phyloP scores from a whole-genome alignment of 129 eudicot genomes.

The Flaveria sonorensis region DNA sequence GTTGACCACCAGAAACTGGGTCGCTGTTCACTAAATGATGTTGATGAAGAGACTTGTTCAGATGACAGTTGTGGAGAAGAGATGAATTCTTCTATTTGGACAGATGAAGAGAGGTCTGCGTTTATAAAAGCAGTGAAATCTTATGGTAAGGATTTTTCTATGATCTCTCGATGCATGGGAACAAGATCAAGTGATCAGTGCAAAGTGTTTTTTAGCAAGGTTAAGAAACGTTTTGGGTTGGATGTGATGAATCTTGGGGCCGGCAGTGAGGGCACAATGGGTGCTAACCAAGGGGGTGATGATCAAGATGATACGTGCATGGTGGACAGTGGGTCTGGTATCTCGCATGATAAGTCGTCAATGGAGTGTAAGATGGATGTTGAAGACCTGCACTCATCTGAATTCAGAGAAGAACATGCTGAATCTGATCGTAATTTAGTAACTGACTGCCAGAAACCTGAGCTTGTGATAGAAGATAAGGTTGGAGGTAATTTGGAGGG shows the following conservation, averaged over 20 bases:
- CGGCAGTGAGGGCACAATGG: slow-evolving; percentile 39
- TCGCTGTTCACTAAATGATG: slow-evolving; percentile 44
- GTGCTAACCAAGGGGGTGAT: slow-evolving; percentile 58
- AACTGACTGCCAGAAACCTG: slow-evolving; percentile 22
- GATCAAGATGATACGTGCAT: slow-evolving; percentile 70
- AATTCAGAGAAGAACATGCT: slow-evolving; percentile 28
- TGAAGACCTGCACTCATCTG: slow-evolving; percentile 42
- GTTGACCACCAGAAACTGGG: slow-evolving; percentile 57
- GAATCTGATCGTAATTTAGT: slow-evolving; percentile 34
- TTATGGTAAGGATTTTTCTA: slow-evolving; percentile 72
- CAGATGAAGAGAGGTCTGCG: slow-evolving; percentile 77
- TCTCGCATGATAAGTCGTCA: slow-evolving; percentile 44
- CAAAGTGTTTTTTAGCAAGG: slow-evolving; percentile 79
- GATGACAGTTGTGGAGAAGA: slow-evolving; percentile 87
- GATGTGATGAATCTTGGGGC: slow-evolving; percentile 47
- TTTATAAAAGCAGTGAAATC: slow-evolving; percentile 66
- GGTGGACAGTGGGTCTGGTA: slow-evolving; percentile 55
- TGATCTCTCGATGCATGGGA: slow-evolving; percentile 64
- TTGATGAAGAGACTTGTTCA: slow-evolving; percentile 75
- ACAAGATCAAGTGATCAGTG: slow-evolving; percentile 81
- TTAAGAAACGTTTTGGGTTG: slow-evolving; percentile 72
- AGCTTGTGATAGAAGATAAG: slow-evolving; percentile 23
- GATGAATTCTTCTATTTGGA: slow-evolving; percentile 71
- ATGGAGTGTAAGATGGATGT: slow-evolving; percentile 53
- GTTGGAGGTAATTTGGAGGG: slow-evolving; percentile 27